These are phyloP conservation scores for Trypanosoma caninum DNA, from an alignment of 208 protist species.

Conservation along the genomic window DNA sequence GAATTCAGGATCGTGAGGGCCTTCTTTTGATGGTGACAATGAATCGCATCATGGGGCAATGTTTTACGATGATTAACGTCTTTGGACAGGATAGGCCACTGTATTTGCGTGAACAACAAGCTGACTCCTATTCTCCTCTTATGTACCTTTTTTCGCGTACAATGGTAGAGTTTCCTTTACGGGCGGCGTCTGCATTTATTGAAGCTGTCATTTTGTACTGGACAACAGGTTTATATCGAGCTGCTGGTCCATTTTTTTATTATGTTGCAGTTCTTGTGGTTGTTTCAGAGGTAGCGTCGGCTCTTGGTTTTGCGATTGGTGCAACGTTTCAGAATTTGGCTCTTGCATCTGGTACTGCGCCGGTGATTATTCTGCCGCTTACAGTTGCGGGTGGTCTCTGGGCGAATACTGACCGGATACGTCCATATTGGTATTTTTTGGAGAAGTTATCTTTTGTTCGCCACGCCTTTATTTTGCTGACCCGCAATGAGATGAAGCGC, in stretches of 20 bases:
- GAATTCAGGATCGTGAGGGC: constrained; percentile 58
- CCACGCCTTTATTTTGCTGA: constrained; percentile 56
- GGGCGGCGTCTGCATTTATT: constrained; percentile 36
- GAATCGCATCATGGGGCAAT: constrained; percentile 54
- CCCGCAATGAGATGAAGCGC: constrained; percentile 62
- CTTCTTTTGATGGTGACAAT: constrained; percentile 67
- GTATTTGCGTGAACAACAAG: constrained; percentile 65
- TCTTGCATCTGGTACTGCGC: constrained; percentile 41
- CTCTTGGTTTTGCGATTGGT: constrained; percentile 57
- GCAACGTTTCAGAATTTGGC: constrained; percentile 31
- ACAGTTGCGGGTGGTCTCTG: constrained; percentile 58
- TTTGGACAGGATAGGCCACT: constrained; percentile 47
- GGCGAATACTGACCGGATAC: constrained; percentile 55
- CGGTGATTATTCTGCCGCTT: constrained; percentile 63
- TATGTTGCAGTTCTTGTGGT: constrained; percentile 48
- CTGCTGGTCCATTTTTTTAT: constrained; percentile 52
- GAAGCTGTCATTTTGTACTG: constrained; percentile 64
- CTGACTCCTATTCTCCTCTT: constrained; percentile 57
- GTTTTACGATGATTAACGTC: constrained; percentile 50
- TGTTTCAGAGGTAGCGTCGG: constrained; percentile 44
- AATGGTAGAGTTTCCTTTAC: constrained; percentile 52
- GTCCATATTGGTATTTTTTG: constrained; percentile 79
- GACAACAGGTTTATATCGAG: constrained; percentile 39
- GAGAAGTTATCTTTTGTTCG: constrained; percentile 75
- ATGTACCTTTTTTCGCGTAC: constrained; percentile 45